phyloP scores from a whole-genome alignment of 805 yeast genomes.

The Cyberlindnera petersonii region DNA sequence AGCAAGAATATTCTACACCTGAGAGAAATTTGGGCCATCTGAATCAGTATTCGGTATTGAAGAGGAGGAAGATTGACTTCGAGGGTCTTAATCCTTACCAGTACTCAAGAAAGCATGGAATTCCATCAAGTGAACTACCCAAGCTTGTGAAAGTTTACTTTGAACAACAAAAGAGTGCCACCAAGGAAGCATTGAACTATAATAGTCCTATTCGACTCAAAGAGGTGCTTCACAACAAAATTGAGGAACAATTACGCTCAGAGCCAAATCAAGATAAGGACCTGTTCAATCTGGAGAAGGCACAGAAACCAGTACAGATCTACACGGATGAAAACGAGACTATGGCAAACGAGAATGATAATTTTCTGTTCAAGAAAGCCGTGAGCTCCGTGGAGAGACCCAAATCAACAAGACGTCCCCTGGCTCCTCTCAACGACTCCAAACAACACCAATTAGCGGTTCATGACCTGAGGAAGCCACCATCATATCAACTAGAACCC shows the following conservation, averaged over 20 bases:
- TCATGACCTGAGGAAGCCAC: slow-evolving; percentile 6
- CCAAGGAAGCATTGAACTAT: slow-evolving; percentile 24
- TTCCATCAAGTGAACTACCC: slow-evolving; percentile 36
- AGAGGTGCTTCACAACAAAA: slow-evolving; percentile 19
- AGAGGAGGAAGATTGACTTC: slow-evolving; percentile 24
- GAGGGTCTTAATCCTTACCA: slow-evolving; percentile 39
- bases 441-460: slow-evolving; percentile 11
- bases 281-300: slow-evolving; percentile 10
- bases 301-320: slow-evolving; percentile 4
- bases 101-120: slow-evolving; percentile 33
- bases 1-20: slow-evolving; percentile 2
- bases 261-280: slow-evolving; percentile 15
- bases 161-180: slow-evolving; percentile 34
- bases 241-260: slow-evolving; percentile 28
- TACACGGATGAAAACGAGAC: slow-evolving; percentile 7
- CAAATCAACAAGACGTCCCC: slow-evolving; percentile 17
- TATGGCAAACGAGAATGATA: slow-evolving; percentile 25
- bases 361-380: not conserved
- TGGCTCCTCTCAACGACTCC: slow-evolving; percentile 17
- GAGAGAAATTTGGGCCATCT: not conserved
- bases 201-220: slow-evolving; percentile 26
- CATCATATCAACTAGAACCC: slow-evolving; percentile 2
- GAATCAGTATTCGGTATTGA: not conserved
- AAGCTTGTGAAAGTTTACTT: slow-evolving; percentile 33
- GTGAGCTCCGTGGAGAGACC: slow-evolving; percentile 11